A percentile compares a stretch with the other conserved stretches of the same genome.
Evolutionary conservation across 208 protist genomes (phyloP).

Genomic region (Leishmania aethiopica): DNA sequence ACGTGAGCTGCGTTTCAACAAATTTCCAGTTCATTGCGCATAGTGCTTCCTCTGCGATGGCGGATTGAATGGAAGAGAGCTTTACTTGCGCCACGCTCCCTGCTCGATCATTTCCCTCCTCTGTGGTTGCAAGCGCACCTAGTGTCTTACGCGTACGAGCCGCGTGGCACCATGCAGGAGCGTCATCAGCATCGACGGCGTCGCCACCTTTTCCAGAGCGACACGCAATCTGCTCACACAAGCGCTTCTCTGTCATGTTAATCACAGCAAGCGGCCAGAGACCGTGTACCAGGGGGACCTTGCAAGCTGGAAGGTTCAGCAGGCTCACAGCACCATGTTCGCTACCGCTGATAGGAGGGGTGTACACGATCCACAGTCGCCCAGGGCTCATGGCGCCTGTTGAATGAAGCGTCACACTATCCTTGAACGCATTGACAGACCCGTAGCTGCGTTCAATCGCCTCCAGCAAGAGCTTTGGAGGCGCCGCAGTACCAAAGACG

Average conservation of each 20-base stretch:
- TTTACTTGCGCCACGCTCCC: constrained; percentile 1
- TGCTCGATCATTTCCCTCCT: background rate
- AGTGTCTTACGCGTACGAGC: constrained; percentile 36
- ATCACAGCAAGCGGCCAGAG: constrained; percentile 85
- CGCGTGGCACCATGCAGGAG: constrained; percentile 65
- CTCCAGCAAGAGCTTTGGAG: constrained; percentile 18
- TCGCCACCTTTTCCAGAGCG: background rate
- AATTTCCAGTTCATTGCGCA: constrained; percentile 70
- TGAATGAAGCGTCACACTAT: constrained; percentile 45
- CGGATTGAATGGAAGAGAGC: constrained; percentile 24
- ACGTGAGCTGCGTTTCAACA: constrained; percentile 55
- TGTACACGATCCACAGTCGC: constrained; percentile 72
- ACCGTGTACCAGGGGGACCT: constrained; percentile 58
- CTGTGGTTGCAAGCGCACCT: constrained; percentile 6
- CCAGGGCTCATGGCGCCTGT: constrained; percentile 45
- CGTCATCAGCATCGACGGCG: background rate
- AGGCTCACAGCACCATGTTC: constrained; percentile 56
- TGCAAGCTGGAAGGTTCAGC: constrained; percentile 30
- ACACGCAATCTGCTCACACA: constrained; percentile 39
- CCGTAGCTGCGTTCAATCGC: constrained; percentile 43
- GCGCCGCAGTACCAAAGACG: background rate
- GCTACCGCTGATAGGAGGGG: constrained; percentile 12
- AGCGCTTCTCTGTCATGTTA: constrained; percentile 56
- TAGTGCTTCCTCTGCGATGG: constrained; percentile 36
- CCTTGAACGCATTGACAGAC: constrained; percentile 35